Evolutionary conservation across 352 stramenopile genomes (phyloP).

Genomic region (Phytophthora agathidicida): DNA sequence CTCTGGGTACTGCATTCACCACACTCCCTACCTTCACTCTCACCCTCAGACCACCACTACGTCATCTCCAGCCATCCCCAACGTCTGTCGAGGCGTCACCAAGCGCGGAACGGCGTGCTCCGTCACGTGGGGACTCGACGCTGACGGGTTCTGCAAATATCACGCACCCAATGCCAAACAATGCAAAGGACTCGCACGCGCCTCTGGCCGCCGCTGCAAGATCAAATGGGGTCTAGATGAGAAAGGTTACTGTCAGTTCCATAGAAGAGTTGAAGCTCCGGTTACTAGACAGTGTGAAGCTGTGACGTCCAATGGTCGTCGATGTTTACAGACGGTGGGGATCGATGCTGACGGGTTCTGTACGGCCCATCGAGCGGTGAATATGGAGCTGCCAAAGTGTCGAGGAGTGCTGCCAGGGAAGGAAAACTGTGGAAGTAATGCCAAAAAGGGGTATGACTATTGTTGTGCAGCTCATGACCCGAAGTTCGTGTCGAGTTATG

Average conservation of each 20-base stretch:
- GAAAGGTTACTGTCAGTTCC: conserved; percentile 37
- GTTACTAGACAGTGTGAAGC: conserved; percentile 9
- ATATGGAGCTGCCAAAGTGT: conserved; percentile 18
- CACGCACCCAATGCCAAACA: conserved; percentile 23
- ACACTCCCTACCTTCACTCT: no score
- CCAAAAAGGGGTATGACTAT: conserved; percentile 36
- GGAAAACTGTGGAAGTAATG: conserved; percentile 25
- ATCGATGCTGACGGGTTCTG: conserved; percentile 39
- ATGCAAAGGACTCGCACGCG: conserved; percentile 32
- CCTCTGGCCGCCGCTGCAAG: conserved; percentile 35
- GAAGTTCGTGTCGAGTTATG: conserved; percentile 13
- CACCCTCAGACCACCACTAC: conserved; percentile 1
- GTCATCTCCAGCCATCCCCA: background rate
- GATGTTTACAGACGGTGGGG: conserved; percentile 29
- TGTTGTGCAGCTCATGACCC: conserved; percentile 50
- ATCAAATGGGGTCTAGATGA: conserved; percentile 36
- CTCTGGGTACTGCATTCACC: conserved; percentile 20
- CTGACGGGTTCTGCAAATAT: conserved; percentile 39
- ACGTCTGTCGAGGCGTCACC: conserved; percentile 22
- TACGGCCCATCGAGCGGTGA: conserved; percentile 21
- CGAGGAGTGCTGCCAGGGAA: conserved; percentile 12
- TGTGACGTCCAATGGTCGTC: background rate
- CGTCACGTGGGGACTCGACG: conserved; percentile 30
- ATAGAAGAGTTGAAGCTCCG: conserved; percentile 12
- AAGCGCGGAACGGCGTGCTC: conserved; percentile 28